phyloP scores from a whole-genome alignment of 2,329 filamentous ascomycete genomes.

The Epichloe festucae region DNA sequence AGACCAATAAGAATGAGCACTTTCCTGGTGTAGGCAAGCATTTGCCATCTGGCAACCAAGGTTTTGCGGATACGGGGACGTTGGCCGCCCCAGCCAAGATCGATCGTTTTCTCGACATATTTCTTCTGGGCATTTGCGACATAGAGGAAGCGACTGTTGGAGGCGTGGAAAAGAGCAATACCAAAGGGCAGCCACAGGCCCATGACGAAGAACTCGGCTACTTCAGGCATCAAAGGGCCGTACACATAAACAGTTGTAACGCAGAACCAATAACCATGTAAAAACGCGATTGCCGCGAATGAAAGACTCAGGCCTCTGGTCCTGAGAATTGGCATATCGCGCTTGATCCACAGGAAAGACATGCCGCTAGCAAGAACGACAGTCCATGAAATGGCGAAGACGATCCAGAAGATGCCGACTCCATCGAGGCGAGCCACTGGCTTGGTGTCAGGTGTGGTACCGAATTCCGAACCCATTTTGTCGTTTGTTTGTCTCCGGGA shows the following conservation, averaged over 20 bases:
- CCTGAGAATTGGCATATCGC: conserved; percentile 26
- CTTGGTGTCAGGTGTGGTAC: conserved; percentile 17
- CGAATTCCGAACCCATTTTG: conserved; percentile 20
- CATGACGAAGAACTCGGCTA: conserved; percentile 54
- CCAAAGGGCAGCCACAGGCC: conserved; percentile 50
- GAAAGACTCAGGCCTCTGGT: conserved; percentile 28
- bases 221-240: conserved; percentile 31
- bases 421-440: conserved; percentile 21
- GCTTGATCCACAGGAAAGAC: conserved; percentile 26
- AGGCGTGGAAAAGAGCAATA: conserved; percentile 52
- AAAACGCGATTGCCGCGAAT: conserved; percentile 24
- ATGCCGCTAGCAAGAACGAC: conserved; percentile 25
- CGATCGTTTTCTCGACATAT: conserved; percentile 14
- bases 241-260: conserved; percentile 27
- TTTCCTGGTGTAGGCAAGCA: conserved; percentile 32
- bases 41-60: conserved; percentile 23
- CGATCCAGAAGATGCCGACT: conserved; percentile 28
- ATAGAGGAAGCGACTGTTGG: conserved; percentile 47
- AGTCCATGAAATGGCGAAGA: conserved; percentile 26
- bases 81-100: conserved; percentile 3
- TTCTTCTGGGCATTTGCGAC: conserved; percentile 42
- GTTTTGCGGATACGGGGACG: conserved; percentile 12
- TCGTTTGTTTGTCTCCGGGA: not conserved
- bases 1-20: conserved; percentile 37
- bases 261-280: conserved; percentile 31